Evolutionary conservation across 139 green algal species (phyloP), one percentile per base, ranked within the genome.

Genomic region (Haematococcus sp.): DNA sequence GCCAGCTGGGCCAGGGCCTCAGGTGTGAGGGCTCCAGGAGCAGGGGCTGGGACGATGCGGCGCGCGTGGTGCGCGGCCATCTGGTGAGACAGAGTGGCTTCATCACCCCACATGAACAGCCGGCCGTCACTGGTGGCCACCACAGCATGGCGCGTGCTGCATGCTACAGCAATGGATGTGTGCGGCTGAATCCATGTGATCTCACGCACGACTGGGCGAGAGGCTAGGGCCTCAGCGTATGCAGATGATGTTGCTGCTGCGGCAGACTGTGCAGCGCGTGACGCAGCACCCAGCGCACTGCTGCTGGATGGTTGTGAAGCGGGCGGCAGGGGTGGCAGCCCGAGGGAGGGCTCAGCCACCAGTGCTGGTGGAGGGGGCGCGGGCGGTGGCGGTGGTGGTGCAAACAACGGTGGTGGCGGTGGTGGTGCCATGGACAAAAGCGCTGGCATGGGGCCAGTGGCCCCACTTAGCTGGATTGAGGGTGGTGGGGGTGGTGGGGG

Each of bases 151-250:
- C 25, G 35, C 25, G 61, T 68, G 61, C 61, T 68, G 61, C 61
- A 68, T n/a, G 61, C 61, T 5, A 51, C 61, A 19, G 61, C 61
- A 9, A 9, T 25, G 32, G 51, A 11, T 5, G 17, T 15, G 31
- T 51, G 61, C 11, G 61, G 61, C 33, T 68, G 61, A n/a, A 68
- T 30, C 61, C 61, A 68, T 5, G 9, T 68, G 31, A 68, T 31
- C 25, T 68, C 61, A 15, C 61, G 31, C n/a, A 65, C 58, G n/a
- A 65, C 25, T 22, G 58, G 58, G n/a, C 9, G 28, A 9, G 23
- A n/a, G 23, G 58, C 58, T 16, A 65, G 25, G 9, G 30, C 58
- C 40, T 49, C 40, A 11, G 40, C 11, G 40, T 19, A 49, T 11
- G 40, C 40, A 7, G 11, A 7, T 19, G 40, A 49, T 7, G 7